Conservation (phyloP, 2,329 filamentous ascomycete genomes). For the Tricladium varicosporioides region DNA sequence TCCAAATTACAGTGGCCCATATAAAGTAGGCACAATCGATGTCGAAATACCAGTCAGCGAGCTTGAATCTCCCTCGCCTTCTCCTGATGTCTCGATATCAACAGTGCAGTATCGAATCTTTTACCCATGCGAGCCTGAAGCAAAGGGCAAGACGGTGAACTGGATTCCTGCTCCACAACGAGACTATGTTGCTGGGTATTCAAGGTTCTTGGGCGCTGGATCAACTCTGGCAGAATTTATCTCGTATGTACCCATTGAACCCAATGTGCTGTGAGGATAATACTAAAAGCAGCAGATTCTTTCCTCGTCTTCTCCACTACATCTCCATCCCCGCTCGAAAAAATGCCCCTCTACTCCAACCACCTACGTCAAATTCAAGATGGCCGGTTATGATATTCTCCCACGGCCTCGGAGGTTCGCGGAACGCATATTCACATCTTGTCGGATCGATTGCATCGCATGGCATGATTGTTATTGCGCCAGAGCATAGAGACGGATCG, state of each 20-base stretch:
- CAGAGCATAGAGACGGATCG: constrained; percentile 82
- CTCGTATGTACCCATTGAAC: constrained; percentile 46
- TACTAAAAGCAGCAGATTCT: constrained; percentile 45
- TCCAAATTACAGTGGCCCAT: constrained; percentile 72
- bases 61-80: constrained; percentile 51
- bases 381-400: constrained; percentile 87
- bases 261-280: not conserved
- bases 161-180: constrained; percentile 80
- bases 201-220: constrained; percentile 69
- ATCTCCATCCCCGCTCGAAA: constrained; percentile 70
- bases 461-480: constrained; percentile 75
- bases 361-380: constrained; percentile 47
- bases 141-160: constrained; percentile 52
- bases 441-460: constrained; percentile 77
- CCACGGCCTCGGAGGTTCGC: constrained; percentile 76
- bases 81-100: constrained; percentile 56
- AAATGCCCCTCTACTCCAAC: constrained; percentile 62
- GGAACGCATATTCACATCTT: constrained; percentile 84
- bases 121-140: constrained; percentile 63
- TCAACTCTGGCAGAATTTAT: constrained; percentile 55
- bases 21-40: constrained; percentile 77
- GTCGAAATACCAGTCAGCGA: constrained; percentile 72
- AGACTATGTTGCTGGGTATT: constrained; percentile 72
- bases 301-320: constrained; percentile 71
- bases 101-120: constrained; percentile 81